phyloP scores from a whole-genome alignment of 768 basidiomycete genomes.

The Phylloporus rhodoxanthus region DNA sequence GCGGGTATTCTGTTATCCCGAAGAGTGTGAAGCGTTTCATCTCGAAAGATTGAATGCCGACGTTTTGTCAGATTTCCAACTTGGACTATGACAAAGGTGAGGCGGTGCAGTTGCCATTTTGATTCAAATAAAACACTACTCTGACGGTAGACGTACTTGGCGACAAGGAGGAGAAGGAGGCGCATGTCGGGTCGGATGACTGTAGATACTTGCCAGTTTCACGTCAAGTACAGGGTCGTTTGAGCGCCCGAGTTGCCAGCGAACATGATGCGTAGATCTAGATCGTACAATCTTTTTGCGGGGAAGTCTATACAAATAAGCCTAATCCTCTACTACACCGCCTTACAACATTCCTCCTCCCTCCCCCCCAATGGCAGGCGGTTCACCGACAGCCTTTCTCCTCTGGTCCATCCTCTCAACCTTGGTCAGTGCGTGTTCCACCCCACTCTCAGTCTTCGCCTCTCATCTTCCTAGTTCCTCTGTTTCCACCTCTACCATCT shows the following conservation, averaged over 20 bases:
- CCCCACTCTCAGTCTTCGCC: not conserved
- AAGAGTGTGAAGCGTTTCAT: conserved; percentile 33
- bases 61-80: conserved; percentile 38
- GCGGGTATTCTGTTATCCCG: conserved; percentile 80
- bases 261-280: not conserved
- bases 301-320: conserved; percentile 16
- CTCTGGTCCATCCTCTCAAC: conserved; percentile 70
- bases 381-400: conserved; percentile 68
- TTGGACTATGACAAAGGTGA: conserved; percentile 33
- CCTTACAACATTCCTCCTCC: conserved; percentile 1
- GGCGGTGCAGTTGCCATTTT: conserved; percentile 28
- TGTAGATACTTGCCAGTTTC: not conserved
- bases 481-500: conserved; percentile 65
- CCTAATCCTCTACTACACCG: conserved; percentile 7
- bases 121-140: conserved; percentile 46
- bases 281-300: conserved; percentile 11
- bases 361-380: conserved; percentile 58
- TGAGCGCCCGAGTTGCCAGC: not conserved
- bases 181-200: conserved; percentile 15
- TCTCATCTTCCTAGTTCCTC: conserved; percentile 46
- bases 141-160: conserved; percentile 54
- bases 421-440: conserved; percentile 41
- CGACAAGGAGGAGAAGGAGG: conserved; percentile 51
- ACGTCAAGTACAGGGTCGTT: not conserved
- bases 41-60: not conserved